phyloP scores from a whole-genome alignment of 2,329 filamentous ascomycete species.

The Dothideomycetidae sp. region DNA sequence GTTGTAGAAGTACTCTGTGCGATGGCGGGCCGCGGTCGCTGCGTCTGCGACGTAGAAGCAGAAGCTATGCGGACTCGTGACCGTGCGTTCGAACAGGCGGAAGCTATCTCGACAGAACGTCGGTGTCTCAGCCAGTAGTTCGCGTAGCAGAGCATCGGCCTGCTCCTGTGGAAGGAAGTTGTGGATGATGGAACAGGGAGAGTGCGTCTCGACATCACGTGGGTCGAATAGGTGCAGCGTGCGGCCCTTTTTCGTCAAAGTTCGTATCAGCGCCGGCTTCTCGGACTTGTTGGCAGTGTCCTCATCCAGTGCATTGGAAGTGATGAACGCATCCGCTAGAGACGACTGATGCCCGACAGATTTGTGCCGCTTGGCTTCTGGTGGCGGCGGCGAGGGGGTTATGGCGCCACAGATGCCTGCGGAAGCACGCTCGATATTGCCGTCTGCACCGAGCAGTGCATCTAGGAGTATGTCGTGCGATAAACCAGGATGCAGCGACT shows the following conservation, averaged over 20 bases:
- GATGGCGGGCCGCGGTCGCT: slow-evolving; percentile 55
- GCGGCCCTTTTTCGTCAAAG: slow-evolving; percentile 57
- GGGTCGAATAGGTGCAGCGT: slow-evolving; percentile 77
- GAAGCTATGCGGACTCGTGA: slow-evolving; percentile 70
- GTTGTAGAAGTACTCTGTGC: slow-evolving; percentile 74
- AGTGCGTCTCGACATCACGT: slow-evolving; percentile 64
- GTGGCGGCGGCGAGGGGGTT: slow-evolving; percentile 2
- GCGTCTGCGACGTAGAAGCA: slow-evolving; percentile 68
- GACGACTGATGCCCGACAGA: slow-evolving; percentile 32
- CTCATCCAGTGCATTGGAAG: not conserved
- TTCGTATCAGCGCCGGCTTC: slow-evolving; percentile 15
- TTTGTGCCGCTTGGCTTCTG: slow-evolving; percentile 12
- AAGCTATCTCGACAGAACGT: slow-evolving; percentile 61
- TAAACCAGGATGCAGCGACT: slow-evolving; percentile 56
- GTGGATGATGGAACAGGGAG: slow-evolving; percentile 82
- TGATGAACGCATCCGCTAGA: slow-evolving; percentile 12
- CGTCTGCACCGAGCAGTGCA: slow-evolving; percentile 60
- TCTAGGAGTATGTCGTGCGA: slow-evolving; percentile 61
- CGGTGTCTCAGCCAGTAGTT: slow-evolving; percentile 59
- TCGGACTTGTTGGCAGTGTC: slow-evolving; percentile 7
- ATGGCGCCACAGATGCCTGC: slow-evolving; percentile 32
- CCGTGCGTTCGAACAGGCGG: slow-evolving; percentile 76
- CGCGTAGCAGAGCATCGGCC: slow-evolving; percentile 59
- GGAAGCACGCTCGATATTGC: slow-evolving; percentile 55
- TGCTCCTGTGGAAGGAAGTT: slow-evolving; percentile 65